These are phyloP conservation scores for Zygoascus flipseniorum DNA, from an alignment of 805 yeast genomes.

Conservation along the genomic window DNA sequence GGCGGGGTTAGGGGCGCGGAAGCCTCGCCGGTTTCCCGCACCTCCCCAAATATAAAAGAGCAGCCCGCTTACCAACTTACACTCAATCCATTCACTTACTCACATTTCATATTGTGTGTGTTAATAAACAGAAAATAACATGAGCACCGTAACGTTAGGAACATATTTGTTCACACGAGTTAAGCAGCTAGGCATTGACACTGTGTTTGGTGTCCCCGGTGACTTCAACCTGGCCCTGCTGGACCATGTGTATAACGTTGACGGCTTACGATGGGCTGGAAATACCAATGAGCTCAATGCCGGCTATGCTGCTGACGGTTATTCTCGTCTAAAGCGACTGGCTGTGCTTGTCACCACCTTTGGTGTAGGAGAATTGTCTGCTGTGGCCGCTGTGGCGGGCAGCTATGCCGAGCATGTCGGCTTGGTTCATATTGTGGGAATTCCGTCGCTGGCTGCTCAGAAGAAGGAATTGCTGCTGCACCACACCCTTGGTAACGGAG, in stretches of 20 bases:
- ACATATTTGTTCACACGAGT: constrained; percentile 71
- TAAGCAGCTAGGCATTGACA: constrained; percentile 56
- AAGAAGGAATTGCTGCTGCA: constrained; percentile 65
- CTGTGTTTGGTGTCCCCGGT: constrained; percentile 49
- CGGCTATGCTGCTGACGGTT: constrained; percentile 83
- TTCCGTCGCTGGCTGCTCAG: constrained; percentile 69
- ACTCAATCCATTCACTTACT: too few relatives aligned
- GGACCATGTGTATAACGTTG: constrained; percentile 54
- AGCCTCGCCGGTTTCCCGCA: too few relatives aligned
- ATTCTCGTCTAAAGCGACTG: constrained; percentile 71
- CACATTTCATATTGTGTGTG: background rate
- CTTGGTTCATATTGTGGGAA: constrained; percentile 75
- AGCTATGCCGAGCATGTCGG: constrained; percentile 87
- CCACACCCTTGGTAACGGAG: constrained; percentile 80
- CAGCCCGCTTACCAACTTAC: too few relatives aligned
- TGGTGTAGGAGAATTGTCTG: constrained; percentile 85
- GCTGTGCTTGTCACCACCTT: constrained; percentile 73
- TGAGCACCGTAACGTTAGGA: constrained; percentile 47
- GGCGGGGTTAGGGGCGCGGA: too few relatives aligned
- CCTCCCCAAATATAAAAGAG: too few relatives aligned
- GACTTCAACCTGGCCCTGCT: constrained; percentile 51
- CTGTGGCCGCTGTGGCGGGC: constrained; percentile 82
- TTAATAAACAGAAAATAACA: background rate
- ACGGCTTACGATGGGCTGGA: constrained; percentile 76
- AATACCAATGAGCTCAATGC: constrained; percentile 87